Evolutionary conservation across 345 rosid genomes (phyloP).

Genomic region (Heritiera littoralis): DNA sequence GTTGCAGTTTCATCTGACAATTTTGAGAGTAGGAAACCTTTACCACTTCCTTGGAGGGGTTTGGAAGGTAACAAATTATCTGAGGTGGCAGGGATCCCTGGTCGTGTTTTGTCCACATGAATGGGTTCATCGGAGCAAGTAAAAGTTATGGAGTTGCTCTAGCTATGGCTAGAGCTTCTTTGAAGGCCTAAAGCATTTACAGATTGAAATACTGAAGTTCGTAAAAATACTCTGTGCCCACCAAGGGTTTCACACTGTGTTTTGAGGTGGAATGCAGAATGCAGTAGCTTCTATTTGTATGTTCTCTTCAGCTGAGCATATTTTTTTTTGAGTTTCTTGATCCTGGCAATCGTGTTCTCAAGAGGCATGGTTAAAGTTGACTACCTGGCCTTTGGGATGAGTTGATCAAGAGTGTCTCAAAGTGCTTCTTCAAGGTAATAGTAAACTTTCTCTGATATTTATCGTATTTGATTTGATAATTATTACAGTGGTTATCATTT

Average conservation of each 20-base stretch:
- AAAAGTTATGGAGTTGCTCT: constrained; percentile 68
- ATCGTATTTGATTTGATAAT: neutral
- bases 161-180: constrained; percentile 68
- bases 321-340: neutral
- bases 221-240: neutral
- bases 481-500: neutral
- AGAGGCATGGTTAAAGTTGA: neutral
- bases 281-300: neutral
- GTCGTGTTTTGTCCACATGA: constrained; percentile 87
- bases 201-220: neutral
- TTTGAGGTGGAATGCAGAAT: neutral
- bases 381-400: neutral
- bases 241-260: neutral
- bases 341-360: neutral
- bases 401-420: neutral
- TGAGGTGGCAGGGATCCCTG: constrained; percentile 58
- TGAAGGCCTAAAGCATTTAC: constrained; percentile 27
- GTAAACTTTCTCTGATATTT: neutral
- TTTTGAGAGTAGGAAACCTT: constrained; percentile 85
- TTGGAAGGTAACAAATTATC: constrained; percentile 76
- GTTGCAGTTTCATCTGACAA: constrained; percentile 82
- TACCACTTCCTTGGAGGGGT: constrained; percentile 87
- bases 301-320: neutral
- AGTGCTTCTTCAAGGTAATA: neutral
- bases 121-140: constrained; percentile 86